Percentiles rank a stretch among this genome's conserved stretches.
Conservation (phyloP, 345 rosid species). For the Gossypium thurberi region DNA sequence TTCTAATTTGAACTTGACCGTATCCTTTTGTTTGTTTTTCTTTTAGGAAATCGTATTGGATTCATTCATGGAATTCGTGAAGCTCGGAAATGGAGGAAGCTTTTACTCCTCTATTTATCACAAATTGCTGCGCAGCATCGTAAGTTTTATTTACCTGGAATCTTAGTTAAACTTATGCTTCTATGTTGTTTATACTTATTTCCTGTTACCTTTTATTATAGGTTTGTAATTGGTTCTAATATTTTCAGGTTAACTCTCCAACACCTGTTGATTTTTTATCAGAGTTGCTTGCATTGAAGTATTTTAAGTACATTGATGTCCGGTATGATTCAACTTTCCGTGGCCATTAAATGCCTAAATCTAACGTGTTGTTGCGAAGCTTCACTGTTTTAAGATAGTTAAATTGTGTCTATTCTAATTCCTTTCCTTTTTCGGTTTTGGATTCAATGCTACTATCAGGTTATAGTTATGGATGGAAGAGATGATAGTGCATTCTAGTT, state of each 20-base stretch:
- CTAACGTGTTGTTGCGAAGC: not conserved
- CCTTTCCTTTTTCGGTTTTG: not conserved
- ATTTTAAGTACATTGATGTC: constrained; percentile 69
- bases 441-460: not conserved
- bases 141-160: constrained; percentile 26
- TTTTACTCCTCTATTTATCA: constrained; percentile 69
- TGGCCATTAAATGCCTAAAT: not conserved
- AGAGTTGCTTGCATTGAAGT: constrained; percentile 60
- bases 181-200: not conserved
- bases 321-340: constrained; percentile 33
- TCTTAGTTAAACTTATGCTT: not conserved
- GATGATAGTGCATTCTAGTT: not conserved
- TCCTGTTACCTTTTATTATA: not conserved
- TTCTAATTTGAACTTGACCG: not conserved
- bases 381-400: not conserved
- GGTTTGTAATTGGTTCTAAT: not conserved
- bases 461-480: not conserved
- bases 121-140: constrained; percentile 55
- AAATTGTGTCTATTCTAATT: not conserved
- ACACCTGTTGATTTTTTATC: constrained; percentile 32
- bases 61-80: constrained; percentile 75
- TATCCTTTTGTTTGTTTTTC: not conserved
- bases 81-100: constrained; percentile 55
- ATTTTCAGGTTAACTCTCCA: constrained; percentile 45
- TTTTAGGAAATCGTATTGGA: constrained; percentile 73